Percentiles rank a stretch among this genome's conserved stretches.
Conservation (phyloP, 78 protist species). For the Diacronema lutheri region DNA sequence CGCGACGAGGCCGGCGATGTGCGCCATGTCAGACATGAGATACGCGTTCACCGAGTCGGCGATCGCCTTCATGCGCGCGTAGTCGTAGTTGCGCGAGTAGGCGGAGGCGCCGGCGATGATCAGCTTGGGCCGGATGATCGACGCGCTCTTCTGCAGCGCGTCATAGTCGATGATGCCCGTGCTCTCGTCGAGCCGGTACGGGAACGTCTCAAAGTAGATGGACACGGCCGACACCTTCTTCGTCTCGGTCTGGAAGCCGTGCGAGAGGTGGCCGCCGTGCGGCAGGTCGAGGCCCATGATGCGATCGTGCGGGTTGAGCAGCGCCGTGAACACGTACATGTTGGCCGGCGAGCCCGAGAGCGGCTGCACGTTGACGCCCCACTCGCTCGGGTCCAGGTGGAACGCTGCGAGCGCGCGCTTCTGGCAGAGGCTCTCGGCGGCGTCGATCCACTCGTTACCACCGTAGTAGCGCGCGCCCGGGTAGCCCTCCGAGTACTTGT, state of each 20-base stretch:
- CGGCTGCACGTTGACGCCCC: constrained; percentile 99
- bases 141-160: constrained; percentile 77
- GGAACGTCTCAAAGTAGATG: constrained; percentile 95
- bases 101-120: constrained; percentile 73
- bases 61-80: constrained; percentile 19
- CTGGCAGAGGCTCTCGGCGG: constrained; percentile 84
- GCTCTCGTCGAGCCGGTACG: constrained; percentile 84
- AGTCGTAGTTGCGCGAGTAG: constrained; percentile 47
- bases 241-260: constrained; percentile 93
- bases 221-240: constrained; percentile 86
- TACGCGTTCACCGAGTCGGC: constrained; percentile 75
- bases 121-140: constrained; percentile 92
- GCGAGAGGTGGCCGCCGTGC: constrained; percentile 97
- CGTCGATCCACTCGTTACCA: constrained; percentile 95
- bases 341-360: constrained; percentile 89
- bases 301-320: constrained; percentile 96
- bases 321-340: constrained; percentile 89
- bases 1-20: constrained; percentile 97
- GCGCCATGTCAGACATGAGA: constrained; percentile 98
- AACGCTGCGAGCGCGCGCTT: constrained; percentile 91
- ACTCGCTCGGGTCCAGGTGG: constrained; percentile 78
- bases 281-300: constrained; percentile 99
- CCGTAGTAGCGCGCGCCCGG: constrained; percentile 94
- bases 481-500: constrained; percentile 99
- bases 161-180: constrained; percentile 98